Base-by-base conservation (phyloP, 768 basidiomycete species). In the Termitomyces sp. region DNA sequence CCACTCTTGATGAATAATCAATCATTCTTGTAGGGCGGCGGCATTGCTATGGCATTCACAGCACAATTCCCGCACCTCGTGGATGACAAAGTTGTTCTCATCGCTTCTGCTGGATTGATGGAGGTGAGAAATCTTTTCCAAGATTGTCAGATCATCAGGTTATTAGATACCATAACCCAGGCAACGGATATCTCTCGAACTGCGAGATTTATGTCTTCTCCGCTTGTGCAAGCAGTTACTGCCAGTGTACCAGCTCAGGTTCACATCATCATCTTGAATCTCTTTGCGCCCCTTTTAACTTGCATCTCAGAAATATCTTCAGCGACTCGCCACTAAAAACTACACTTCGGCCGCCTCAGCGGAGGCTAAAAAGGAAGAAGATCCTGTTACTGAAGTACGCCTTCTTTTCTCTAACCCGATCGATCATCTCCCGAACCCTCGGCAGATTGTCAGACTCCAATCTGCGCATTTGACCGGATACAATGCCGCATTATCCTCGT, bases 401-500 rank as follows among this genome's bases (percentile, higher is more conserved):
- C 41, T n/a, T 30, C 52, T 56, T 30, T 50, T 45, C 13, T 41
- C 22, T 30, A 18, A 30, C 8, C 24, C 11, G 2, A 14, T 20
- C 28, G n/a, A 41, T 13, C 45, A 30, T 7, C 18, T 38, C 13
- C 26, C 26, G 44, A 48, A 22, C 28, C 7, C 20, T 3, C 11
- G 2, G 30, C 59, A 88, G 83, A 85, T 91, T 55, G 84, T 90
- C 0, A 80, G 88, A n/a, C 72, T 89, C 13, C 89, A 91, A 70
- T 87, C 87, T 0, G 89, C 89, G 1, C 85, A 89, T 65, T 77
- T 91, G 5, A 81, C 85, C 0, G 82, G 89, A 4, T 91, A 83
- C 67, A 89, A 91, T 61, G 79, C 82, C 22, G 89, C 89, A 0
- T 72, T 91, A n/a, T 88, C 88, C 0, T 90, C 88, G 5, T 88